Evolutionary conservation across 2,329 filamentous ascomycete genomes (phyloP).

Genomic region (Fusarium phyllophilum): DNA sequence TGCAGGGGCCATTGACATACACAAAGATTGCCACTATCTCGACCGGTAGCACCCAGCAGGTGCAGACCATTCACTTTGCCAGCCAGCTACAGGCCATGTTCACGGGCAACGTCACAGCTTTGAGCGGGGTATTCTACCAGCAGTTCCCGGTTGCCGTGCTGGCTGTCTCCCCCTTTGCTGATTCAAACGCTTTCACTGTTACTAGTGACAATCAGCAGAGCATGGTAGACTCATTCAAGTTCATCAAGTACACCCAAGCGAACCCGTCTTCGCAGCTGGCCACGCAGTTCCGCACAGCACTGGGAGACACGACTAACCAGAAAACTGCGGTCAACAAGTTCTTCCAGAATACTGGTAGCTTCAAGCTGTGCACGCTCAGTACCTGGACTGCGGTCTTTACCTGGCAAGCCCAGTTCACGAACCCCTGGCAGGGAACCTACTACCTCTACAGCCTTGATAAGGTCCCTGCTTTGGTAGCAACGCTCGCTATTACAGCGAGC

Average conservation of each 20-base stretch:
- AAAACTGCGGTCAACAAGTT: neutral
- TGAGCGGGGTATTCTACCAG: neutral
- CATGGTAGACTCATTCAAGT: constrained; percentile 3
- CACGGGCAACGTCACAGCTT: neutral
- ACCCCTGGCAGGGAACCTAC: constrained; percentile 6
- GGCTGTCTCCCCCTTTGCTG: rapidly evolving
- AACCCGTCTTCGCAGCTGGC: neutral
- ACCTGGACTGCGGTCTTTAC: neutral
- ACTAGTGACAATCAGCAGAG: neutral
- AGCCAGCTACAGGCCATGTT: constrained; percentile 1
- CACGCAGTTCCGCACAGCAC: neutral
- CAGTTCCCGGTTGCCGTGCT: neutral
- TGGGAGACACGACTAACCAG: neutral
- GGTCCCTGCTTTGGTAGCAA: neutral
- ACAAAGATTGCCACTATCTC: neutral
- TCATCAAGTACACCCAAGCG: constrained; percentile 2
- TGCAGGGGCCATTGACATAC: neutral
- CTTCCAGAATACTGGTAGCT: neutral
- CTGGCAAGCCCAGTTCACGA: constrained; percentile 6
- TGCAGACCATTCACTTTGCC: neutral
- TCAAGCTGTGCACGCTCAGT: neutral
- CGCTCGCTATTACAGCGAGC: neutral
- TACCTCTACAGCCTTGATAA: neutral
- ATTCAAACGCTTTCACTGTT: neutral
- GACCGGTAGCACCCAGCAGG: neutral